Conservation (phyloP, 2,329 filamentous ascomycete genomes). For the Fusarium foetens region DNA sequence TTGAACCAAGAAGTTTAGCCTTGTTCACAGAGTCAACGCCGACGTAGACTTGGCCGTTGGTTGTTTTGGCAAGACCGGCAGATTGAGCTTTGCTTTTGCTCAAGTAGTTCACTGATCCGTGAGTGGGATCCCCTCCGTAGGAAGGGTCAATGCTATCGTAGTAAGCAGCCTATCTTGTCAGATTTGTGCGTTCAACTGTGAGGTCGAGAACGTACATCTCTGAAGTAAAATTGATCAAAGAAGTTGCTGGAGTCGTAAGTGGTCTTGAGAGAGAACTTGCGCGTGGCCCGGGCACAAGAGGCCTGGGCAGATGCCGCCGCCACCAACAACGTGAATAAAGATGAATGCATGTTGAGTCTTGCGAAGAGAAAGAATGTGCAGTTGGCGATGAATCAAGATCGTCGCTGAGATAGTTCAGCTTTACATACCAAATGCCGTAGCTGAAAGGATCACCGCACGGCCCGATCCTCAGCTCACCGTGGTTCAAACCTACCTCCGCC, state of each 20-base stretch:
- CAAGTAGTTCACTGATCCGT: constrained; percentile 71
- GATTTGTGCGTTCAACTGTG: not conserved
- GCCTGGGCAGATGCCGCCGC: not conserved
- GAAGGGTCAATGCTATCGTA: constrained; percentile 28
- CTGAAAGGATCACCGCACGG: not conserved
- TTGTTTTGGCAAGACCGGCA: constrained; percentile 42
- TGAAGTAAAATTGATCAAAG: constrained; percentile 56
- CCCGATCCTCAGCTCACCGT: not conserved
- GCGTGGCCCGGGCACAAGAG: not conserved
- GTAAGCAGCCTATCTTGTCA: constrained; percentile 9
- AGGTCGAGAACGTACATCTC: not conserved
- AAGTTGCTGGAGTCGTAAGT: constrained; percentile 51
- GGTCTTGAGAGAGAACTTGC: constrained; percentile 17
- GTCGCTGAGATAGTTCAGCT: not conserved
- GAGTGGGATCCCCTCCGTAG: constrained; percentile 64
- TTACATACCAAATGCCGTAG: not conserved
- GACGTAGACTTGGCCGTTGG: not conserved
- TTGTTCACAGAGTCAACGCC: constrained; percentile 6
- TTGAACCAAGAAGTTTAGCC: constrained; percentile 21
- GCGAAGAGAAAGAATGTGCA: not conserved
- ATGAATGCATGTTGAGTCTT: not conserved
- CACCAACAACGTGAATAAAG: not conserved
- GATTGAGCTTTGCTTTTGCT: constrained; percentile 47
- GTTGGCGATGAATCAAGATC: not conserved
- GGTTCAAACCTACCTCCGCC: not conserved